Conservation (phyloP, 2,329 filamentous ascomycete genomes). For the Zymoseptoria crescenta region DNA sequence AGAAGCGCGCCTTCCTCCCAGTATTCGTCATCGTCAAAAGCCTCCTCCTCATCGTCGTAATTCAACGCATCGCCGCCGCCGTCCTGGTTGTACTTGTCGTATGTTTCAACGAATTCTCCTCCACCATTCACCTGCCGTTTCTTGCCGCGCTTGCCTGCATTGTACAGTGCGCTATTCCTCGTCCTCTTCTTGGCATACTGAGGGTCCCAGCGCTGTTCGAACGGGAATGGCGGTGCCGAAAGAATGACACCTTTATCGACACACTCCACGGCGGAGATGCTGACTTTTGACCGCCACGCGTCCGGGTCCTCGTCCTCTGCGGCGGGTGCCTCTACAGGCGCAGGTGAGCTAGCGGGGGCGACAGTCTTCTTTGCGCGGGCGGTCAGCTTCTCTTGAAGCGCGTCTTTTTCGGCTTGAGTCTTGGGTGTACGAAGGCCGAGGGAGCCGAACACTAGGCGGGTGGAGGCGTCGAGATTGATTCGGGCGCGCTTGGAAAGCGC, state of each 20-base stretch:
- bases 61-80: conserved; percentile 30
- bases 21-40: conserved; percentile 20
- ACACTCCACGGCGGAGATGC: conserved; percentile 75
- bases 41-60: conserved; percentile 37
- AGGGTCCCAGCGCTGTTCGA: conserved; percentile 75
- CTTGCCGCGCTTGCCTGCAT: conserved; percentile 41
- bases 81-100: conserved; percentile 32
- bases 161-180: conserved; percentile 30
- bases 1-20: conserved; percentile 23
- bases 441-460: conserved; percentile 63
- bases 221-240: conserved; percentile 77
- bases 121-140: conserved; percentile 42
- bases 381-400: conserved; percentile 49
- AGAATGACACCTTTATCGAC: conserved; percentile 60
- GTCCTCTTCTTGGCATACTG: conserved; percentile 48
- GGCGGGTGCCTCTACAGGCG: conserved; percentile 3
- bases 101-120: conserved; percentile 33
- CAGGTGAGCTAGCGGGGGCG: conserved; percentile 11
- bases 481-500: conserved; percentile 30
- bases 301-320: conserved; percentile 44
- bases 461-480: conserved; percentile 54
- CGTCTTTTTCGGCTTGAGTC: conserved; percentile 59
- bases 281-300: conserved; percentile 67
- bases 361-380: conserved; percentile 10
- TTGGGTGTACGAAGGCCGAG: conserved; percentile 63